phyloP scores from a whole-genome alignment of 805 yeast genomes.

The Millerozyma miso region DNA sequence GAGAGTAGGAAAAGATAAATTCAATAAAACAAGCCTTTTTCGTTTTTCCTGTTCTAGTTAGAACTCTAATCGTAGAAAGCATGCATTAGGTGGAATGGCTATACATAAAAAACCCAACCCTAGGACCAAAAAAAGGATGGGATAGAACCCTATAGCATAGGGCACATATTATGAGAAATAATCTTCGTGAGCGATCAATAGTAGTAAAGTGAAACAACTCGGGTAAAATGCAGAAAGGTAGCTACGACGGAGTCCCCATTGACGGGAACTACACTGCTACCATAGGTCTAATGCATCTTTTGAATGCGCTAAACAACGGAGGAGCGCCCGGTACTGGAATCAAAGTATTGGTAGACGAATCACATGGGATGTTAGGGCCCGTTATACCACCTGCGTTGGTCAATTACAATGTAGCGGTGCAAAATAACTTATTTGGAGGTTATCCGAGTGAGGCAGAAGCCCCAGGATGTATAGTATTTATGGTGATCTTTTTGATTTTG shows the following conservation, averaged over 20 bases:
- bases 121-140: too few species aligned
- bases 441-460: constrained; percentile 50
- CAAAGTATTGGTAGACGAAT: constrained; percentile 23
- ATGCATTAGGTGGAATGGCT: too few species aligned
- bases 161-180: too few species aligned
- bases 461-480: constrained; percentile 58
- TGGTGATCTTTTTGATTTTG: constrained; percentile 48
- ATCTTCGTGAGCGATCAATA: too few species aligned
- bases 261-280: constrained; percentile 18
- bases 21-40: too few species aligned
- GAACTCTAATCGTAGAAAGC: too few species aligned
- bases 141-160: too few species aligned
- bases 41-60: too few species aligned
- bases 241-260: neutral
- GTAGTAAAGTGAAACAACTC: too few species aligned
- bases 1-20: too few species aligned
- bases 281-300: constrained; percentile 25
- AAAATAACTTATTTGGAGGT: constrained; percentile 55
- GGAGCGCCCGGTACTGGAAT: constrained; percentile 32
- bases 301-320: constrained; percentile 24
- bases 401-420: constrained; percentile 32
- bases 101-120: too few species aligned
- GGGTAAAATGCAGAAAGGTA: neutral
- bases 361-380: constrained; percentile 26
- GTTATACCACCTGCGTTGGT: constrained; percentile 38